A percentile compares a stretch with the other conserved stretches of the same genome.
phyloP scores from a whole-genome alignment of 441 rosid species.

The Manihot esculenta region DNA sequence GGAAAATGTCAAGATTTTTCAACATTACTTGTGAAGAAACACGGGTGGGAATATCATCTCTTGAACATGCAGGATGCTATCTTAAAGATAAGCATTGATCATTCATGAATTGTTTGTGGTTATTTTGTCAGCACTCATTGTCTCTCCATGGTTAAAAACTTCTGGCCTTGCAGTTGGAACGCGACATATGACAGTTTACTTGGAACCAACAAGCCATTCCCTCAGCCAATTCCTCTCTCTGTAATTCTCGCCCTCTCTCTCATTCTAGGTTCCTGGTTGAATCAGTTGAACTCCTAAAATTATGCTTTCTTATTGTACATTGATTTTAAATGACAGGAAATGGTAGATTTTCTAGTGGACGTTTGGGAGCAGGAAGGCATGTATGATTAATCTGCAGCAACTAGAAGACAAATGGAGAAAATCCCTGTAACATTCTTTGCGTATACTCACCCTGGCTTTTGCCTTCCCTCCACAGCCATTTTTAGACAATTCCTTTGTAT shows the following conservation, averaged over 20 bases:
- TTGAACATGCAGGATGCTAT: neutral
- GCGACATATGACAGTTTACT: constrained; percentile 63
- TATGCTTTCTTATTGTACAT: neutral
- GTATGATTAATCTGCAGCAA: constrained; percentile 50
- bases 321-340: constrained; percentile 53
- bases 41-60: neutral
- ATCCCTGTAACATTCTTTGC: constrained; percentile 31
- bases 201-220: constrained; percentile 59
- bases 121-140: constrained; percentile 42
- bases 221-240: constrained; percentile 60
- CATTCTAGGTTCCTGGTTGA: neutral
- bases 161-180: constrained; percentile 70
- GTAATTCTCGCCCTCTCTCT: constrained; percentile 40
- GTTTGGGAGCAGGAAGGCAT: constrained; percentile 89
- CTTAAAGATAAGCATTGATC: constrained; percentile 13
- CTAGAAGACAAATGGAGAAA: constrained; percentile 12
- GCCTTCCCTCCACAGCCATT: constrained; percentile 15
- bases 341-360: constrained; percentile 92
- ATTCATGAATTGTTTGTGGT: constrained; percentile 25
- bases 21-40: too few relatives aligned
- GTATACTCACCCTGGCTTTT: constrained; percentile 21
- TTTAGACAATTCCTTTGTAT: constrained; percentile 23
- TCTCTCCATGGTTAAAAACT: constrained; percentile 39
- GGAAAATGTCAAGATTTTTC: neutral
- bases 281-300: neutral